Base-by-base conservation (phyloP, 2,329 filamentous ascomycete genomes). In the Pseudohalonectria lignicola region DNA sequence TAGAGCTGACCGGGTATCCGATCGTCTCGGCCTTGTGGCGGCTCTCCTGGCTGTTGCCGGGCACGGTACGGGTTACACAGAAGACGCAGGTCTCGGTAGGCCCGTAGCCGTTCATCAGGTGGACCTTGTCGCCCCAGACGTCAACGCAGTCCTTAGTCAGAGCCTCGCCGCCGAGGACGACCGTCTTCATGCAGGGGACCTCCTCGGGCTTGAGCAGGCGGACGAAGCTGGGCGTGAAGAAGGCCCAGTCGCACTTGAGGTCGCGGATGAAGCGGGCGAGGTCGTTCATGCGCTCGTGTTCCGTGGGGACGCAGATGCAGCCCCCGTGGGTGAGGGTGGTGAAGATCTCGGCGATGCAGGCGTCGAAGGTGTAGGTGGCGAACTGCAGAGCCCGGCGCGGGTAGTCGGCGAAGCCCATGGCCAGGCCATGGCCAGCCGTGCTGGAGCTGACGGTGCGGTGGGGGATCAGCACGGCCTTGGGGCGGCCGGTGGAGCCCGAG, bases 161-260 rank as follows among this genome's bases (percentile, higher is more conserved):
- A 15, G 66, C 67, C 55, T 81, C 76, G 6, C 76, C 76, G 17
- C 73, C 70, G n/a, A 71, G 75, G 13, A 79, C 69, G 21, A 81
- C 79, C 21, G 37, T 34, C 15, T 31, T 36, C 1, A 41, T 40
- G 12, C 36, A 34, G 10, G 28, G 33, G 1, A 45, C 13, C 9
- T 41, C 41, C 7, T 26, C 18, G 12, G 41, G 36, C 11, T 37
- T 19, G n/a, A 45, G 39, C n/a, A 45, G 33, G 11, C 41, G 39
- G 1, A 41, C 39, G 31, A 43, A 36, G 13, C 41, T 45, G 58
- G 53, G 80, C 74, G 76, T 65, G 32, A 61, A 59, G 40, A 76
- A 71, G 4, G 79, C 54, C 13, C 71, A 57, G 39, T 76, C 71
- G 41, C 74, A 72, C 1, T 61, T 64, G 1, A 69, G 69, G 18